phyloP scores from a whole-genome alignment of 257 asterid species.

The Jacaranda mimosifolia region DNA sequence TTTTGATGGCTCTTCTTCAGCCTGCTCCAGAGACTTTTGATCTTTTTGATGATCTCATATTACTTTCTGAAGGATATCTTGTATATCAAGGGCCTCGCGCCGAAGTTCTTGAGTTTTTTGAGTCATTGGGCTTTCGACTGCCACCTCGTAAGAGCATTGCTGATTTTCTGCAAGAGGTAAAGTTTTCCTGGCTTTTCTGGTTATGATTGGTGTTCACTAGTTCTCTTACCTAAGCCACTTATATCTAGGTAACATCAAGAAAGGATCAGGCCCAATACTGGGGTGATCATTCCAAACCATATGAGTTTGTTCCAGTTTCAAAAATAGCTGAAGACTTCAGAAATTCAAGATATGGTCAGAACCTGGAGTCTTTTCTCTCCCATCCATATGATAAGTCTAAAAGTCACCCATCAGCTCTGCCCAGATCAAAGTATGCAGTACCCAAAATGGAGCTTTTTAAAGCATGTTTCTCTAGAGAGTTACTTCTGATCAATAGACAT shows the following conservation, averaged over 20 bases:
- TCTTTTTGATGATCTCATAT: conserved; percentile 81
- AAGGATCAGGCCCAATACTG: conserved; percentile 94
- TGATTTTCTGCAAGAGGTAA: conserved; percentile 94
- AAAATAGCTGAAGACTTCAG: conserved; percentile 76
- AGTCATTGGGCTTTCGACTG: conserved; percentile 79
- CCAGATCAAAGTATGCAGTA: conserved; percentile 67
- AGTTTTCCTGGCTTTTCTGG: not conserved
- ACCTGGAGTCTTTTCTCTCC: conserved; percentile 53
- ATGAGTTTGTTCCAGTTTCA: conserved; percentile 72
- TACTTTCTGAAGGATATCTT: conserved; percentile 82
- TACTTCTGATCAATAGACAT: conserved; percentile 79
- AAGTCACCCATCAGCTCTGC: conserved; percentile 69
- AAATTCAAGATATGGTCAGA: conserved; percentile 65
- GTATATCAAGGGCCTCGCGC: conserved; percentile 83
- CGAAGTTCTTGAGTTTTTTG: conserved; percentile 73
- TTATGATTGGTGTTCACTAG: conserved; percentile 4
- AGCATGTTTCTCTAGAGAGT: conserved; percentile 81
- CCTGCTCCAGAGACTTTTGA: conserved; percentile 96
- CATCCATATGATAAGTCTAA: conserved; percentile 69
- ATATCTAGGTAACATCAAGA: conserved; percentile 72
- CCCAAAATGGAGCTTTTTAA: conserved; percentile 74
- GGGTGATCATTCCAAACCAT: conserved; percentile 76
- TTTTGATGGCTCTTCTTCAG: conserved; percentile 91
- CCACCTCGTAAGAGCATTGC: conserved; percentile 94
- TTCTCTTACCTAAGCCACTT: conserved; percentile 4